These are phyloP conservation scores for Alternaria sp. DNA, from an alignment of 2,329 filamentous ascomycete species.

Conservation along the genomic window DNA sequence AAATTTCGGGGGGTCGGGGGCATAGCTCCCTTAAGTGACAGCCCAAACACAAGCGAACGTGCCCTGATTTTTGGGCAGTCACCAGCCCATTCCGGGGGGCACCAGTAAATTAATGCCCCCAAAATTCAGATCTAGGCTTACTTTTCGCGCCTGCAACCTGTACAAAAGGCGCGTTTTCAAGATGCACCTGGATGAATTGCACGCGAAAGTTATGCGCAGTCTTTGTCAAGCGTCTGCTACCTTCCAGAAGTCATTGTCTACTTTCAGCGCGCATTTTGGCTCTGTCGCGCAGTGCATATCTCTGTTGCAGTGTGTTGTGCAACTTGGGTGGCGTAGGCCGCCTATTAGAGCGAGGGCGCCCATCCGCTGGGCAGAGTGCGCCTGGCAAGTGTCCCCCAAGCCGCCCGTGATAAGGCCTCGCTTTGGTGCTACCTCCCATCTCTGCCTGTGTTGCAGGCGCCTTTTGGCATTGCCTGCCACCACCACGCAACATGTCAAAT, in stretches of 20 bases:
- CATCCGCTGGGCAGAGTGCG: constrained; percentile 6
- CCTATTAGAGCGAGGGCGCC: constrained; percentile 17
- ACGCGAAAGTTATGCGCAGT: background rate
- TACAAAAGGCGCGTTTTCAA: background rate
- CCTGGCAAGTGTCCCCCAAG: constrained; percentile 1
- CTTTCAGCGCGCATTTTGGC: background rate
- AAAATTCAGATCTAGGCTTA: background rate
- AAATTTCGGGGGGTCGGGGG: constrained; percentile 5
- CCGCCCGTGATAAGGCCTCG: background rate
- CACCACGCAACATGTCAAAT: too few relatives aligned
- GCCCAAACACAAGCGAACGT: constrained; percentile 4
- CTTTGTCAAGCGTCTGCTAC: background rate
- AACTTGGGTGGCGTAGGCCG: constrained; percentile 5
- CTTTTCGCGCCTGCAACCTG: background rate
- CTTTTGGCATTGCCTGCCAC: background rate
- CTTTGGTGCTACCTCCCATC: background rate
- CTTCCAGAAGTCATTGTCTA: background rate
- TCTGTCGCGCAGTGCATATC: background rate
- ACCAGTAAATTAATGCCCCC: background rate
- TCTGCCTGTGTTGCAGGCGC: background rate
- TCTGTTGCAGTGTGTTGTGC: background rate
- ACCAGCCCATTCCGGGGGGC: background rate
- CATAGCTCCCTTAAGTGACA: constrained; percentile 15
- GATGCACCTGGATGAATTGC: background rate
- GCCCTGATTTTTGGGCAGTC: constrained; percentile 4